These are phyloP conservation scores for Suhomyces bokatorum DNA, from an alignment of 1,139 yeast species.

Conservation along the genomic window DNA sequence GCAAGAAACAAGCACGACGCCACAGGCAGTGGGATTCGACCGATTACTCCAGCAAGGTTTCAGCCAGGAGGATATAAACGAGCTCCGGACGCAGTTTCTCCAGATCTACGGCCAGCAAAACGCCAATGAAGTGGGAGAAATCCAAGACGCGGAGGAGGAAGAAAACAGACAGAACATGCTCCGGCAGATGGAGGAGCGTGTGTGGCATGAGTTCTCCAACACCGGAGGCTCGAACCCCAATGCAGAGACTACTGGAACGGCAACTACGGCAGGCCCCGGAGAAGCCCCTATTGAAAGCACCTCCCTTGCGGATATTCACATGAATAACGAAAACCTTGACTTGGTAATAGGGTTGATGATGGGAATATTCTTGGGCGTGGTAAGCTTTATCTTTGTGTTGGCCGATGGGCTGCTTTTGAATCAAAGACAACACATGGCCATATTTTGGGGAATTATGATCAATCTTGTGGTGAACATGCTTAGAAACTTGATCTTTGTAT, in stretches of 20 bases:
- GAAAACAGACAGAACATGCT: conserved; percentile 40
- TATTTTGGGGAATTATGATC: conserved; percentile 59
- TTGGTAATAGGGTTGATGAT: conserved; percentile 60
- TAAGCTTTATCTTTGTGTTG: conserved; percentile 56
- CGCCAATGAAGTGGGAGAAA: conserved; percentile 15
- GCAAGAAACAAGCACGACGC: conserved; percentile 54
- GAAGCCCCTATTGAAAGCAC: conserved; percentile 18
- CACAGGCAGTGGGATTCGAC: conserved; percentile 85
- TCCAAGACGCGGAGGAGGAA: conserved; percentile 44
- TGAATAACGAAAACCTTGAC: conserved; percentile 51
- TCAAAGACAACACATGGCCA: conserved; percentile 60
- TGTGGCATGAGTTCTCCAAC: conserved; percentile 83
- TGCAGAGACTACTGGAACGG: neutral
- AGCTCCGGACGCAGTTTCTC: conserved; percentile 72
- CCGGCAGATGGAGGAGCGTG: conserved; percentile 73
- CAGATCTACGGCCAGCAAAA: conserved; percentile 53
- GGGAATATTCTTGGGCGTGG: conserved; percentile 65
- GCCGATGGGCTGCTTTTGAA: conserved; percentile 58
- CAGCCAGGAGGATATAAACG: conserved; percentile 69
- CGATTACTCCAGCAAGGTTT: conserved; percentile 81
- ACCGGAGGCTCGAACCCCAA: conserved; percentile 17
- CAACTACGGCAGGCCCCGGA: conserved; percentile 8
- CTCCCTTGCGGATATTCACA: conserved; percentile 35
- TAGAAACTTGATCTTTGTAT: conserved; percentile 3
- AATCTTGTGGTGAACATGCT: conserved; percentile 54